Conservation (phyloP, 2,329 filamentous ascomycete species). For the Botrytis byssoidea region DNA sequence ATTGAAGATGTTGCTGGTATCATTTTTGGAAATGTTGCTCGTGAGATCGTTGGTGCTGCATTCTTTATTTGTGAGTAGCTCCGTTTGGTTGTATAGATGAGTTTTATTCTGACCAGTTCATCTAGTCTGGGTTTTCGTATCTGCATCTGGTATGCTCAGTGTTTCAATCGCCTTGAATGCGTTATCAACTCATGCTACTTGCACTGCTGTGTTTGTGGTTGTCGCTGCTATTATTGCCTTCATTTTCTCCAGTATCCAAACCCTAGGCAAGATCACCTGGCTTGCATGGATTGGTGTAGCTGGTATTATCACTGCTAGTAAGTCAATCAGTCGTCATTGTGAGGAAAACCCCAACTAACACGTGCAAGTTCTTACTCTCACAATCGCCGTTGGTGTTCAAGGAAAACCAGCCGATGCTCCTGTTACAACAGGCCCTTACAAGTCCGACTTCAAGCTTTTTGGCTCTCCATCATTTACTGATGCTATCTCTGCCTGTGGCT, state of each 20-base stretch:
- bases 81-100: constrained; percentile 52
- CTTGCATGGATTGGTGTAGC: constrained; percentile 60
- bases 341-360: not conserved
- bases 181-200: constrained; percentile 55
- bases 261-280: constrained; percentile 60
- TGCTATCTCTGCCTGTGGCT: constrained; percentile 56
- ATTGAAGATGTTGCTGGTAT: constrained; percentile 15
- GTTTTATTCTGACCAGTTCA: constrained; percentile 44
- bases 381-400: constrained; percentile 52
- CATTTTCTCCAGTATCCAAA: constrained; percentile 52
- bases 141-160: constrained; percentile 17
- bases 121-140: constrained; percentile 37
- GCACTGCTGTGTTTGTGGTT: constrained; percentile 57
- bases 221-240: constrained; percentile 52
- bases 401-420: constrained; percentile 32
- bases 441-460: constrained; percentile 58
- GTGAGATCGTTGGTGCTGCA: constrained; percentile 8
- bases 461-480: constrained; percentile 56
- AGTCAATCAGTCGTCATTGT: not conserved
- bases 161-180: constrained; percentile 49
- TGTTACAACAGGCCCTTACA: constrained; percentile 50
- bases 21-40: not conserved
- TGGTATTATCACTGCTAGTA: constrained; percentile 52
- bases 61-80: constrained; percentile 12
- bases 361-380: constrained; percentile 47